phyloP scores from a whole-genome alignment of 768 basidiomycete species.

The Lyophyllum semitale region DNA sequence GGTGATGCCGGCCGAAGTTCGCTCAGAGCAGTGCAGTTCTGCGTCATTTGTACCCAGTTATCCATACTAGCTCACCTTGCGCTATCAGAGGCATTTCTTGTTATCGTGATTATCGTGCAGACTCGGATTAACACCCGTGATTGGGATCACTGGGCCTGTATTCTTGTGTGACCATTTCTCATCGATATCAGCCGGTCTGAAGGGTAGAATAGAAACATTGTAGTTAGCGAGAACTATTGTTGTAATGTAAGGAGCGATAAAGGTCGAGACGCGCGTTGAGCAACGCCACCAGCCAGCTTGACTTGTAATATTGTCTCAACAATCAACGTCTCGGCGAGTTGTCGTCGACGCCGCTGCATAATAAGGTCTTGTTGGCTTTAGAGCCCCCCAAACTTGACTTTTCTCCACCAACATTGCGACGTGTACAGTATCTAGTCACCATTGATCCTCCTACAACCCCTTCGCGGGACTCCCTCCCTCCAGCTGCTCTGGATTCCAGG shows the following conservation, averaged over 20 bases:
- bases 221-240: not conserved
- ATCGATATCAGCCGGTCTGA: not conserved
- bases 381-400: conserved; percentile 6
- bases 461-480: conserved; percentile 55
- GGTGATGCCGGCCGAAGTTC: too few species aligned
- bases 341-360: conserved; percentile 15
- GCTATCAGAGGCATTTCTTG: not conserved
- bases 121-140: too few species aligned
- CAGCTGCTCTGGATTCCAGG: conserved; percentile 50
- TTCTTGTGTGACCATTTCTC: not conserved
- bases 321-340: conserved; percentile 11
- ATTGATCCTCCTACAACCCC: conserved; percentile 71
- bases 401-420: conserved; percentile 9
- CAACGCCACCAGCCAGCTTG: not conserved
- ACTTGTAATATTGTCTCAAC: conserved; percentile 27
- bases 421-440: conserved; percentile 34
- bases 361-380: conserved; percentile 13
- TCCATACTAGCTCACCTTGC: not conserved
- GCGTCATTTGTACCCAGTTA: too few species aligned
- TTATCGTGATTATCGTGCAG: conserved; percentile 1
- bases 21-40: too few species aligned
- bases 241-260: not conserved
- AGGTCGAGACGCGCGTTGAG: not conserved
- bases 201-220: not conserved
- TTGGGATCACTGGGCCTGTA: conserved; percentile 1